Conservation (phyloP, 179 eudicot genomes). For the Beta macrorhiza region DNA sequence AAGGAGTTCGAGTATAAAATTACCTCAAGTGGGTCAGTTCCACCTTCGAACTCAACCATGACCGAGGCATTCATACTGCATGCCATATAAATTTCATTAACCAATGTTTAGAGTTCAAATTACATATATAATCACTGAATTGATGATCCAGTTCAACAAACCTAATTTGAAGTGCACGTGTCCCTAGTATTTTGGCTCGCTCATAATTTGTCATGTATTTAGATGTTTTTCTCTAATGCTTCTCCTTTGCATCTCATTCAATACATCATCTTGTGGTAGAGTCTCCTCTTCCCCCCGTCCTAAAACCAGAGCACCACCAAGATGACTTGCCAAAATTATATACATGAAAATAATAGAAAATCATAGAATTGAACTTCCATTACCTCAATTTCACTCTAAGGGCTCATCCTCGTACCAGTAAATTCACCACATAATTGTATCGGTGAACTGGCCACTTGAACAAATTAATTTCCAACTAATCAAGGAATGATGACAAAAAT, state of each 20-base stretch:
- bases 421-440: neutral
- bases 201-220: constrained; percentile 96
- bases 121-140: neutral
- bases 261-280: constrained; percentile 51
- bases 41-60: constrained; percentile 96
- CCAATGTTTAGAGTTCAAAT: neutral
- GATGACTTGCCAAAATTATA: neutral
- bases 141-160: constrained; percentile 1
- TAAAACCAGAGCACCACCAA: constrained; percentile 14
- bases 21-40: constrained; percentile 97
- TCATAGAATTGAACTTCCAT: constrained; percentile 11
- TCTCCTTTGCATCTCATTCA: constrained; percentile 45
- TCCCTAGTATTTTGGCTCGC: constrained; percentile 93
- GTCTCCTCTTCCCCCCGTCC: constrained; percentile 83
- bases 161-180: constrained; percentile 97
- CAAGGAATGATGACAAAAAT: too few species aligned
- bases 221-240: constrained; percentile 72
- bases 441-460: too few species aligned
- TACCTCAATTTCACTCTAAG: constrained; percentile 69
- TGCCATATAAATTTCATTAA: constrained; percentile 14
- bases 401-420: constrained; percentile 90
- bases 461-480: too few species aligned
- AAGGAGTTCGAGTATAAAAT: neutral
- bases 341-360: neutral
- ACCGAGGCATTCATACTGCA: constrained; percentile 98